Percentiles rank a stretch among this genome's conserved stretches.
Evolutionary conservation across 2,329 filamentous ascomycete genomes (phyloP).

Genomic region (Pseudopyricularia cyperi): DNA sequence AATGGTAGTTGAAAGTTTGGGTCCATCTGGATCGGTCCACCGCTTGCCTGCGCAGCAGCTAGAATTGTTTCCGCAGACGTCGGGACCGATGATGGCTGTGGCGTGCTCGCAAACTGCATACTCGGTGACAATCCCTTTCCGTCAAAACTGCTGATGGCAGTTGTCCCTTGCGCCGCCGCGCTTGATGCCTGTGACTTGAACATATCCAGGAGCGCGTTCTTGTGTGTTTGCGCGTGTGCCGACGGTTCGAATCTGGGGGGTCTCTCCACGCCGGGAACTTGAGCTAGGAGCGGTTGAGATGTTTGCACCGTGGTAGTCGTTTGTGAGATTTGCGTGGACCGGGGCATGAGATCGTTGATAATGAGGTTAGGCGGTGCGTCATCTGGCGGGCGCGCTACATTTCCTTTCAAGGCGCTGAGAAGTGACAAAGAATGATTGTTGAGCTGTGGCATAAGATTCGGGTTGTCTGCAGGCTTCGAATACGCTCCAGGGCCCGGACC

Average conservation of each 20-base stretch:
- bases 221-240: conserved; percentile 3
- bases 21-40: conserved; percentile 18
- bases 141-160: background rate
- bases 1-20: conserved; percentile 24
- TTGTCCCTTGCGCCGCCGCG: background rate
- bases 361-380: background rate
- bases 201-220: conserved; percentile 10
- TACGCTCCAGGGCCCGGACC: background rate
- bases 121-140: background rate
- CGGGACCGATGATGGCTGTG: conserved; percentile 2
- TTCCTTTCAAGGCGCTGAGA: conserved; percentile 25
- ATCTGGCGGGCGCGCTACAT: conserved; percentile 7
- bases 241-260: background rate
- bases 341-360: conserved; percentile 10
- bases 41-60: conserved; percentile 15
- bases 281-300: conserved; percentile 2
- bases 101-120: conserved; percentile 1
- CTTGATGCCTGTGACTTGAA: conserved; percentile 24
- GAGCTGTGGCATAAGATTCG: conserved; percentile 12
- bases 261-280: background rate
- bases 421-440: conserved; percentile 22
- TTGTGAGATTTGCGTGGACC: background rate
- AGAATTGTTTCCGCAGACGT: conserved; percentile 13
- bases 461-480: conserved; percentile 9
- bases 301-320: background rate